These are phyloP conservation scores for Aspergillus quadricinctus DNA, from an alignment of 2,329 filamentous ascomycete genomes.

Conservation along the genomic window DNA sequence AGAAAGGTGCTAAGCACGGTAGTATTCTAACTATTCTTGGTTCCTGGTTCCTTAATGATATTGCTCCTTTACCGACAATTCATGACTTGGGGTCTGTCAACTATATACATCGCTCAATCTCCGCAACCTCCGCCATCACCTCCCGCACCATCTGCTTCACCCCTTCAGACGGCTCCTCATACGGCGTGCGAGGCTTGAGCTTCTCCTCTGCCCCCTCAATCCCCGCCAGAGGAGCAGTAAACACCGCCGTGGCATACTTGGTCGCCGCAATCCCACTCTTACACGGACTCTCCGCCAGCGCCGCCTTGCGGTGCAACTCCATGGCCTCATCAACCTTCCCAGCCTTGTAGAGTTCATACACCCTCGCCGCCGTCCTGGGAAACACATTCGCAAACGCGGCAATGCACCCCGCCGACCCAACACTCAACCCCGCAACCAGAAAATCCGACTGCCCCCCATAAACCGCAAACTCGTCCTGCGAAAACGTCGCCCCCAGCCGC, in stretches of 20 bases:
- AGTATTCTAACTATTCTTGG: too few relatives aligned
- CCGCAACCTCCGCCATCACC: slow-evolving; percentile 39
- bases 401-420: slow-evolving; percentile 53
- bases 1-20: too few relatives aligned
- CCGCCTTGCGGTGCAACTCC: slow-evolving; percentile 57
- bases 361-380: slow-evolving; percentile 51
- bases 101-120: slow-evolving; percentile 31
- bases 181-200: slow-evolving; percentile 59
- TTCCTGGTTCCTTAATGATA: not conserved
- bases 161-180: slow-evolving; percentile 45
- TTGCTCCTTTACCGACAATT: not conserved
- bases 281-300: slow-evolving; percentile 61
- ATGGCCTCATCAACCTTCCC: slow-evolving; percentile 58
- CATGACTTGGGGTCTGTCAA: too few relatives aligned
- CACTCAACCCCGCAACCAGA: slow-evolving; percentile 52
- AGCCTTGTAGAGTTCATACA: slow-evolving; percentile 59
- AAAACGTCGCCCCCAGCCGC: slow-evolving; percentile 50
- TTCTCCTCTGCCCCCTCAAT: slow-evolving; percentile 57
- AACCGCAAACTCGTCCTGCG: slow-evolving; percentile 57
- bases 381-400: slow-evolving; percentile 57
- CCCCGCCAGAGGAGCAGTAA: slow-evolving; percentile 55
- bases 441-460: slow-evolving; percentile 73
- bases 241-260: slow-evolving; percentile 64
- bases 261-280: slow-evolving; percentile 63
- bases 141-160: slow-evolving; percentile 42